phyloP scores from a whole-genome alignment of 495 filamentous ascomycete genomes.

The Glutinoglossum americanum region DNA sequence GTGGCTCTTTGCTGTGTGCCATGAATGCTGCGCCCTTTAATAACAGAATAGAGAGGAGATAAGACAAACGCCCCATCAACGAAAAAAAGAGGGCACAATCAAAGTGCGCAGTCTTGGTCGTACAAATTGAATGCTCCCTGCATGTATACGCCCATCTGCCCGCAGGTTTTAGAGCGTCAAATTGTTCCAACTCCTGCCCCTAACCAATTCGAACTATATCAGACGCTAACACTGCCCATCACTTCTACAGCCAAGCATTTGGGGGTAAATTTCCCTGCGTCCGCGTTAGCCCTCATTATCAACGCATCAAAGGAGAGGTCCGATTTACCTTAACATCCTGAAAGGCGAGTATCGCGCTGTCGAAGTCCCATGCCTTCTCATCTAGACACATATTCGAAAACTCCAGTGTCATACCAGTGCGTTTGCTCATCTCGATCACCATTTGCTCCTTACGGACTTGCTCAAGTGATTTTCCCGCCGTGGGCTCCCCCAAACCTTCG shows the following conservation, averaged over 20 bases:
- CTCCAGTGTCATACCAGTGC: slow-evolving; percentile 48
- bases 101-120: no score
- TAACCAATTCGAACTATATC: no score
- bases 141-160: no score
- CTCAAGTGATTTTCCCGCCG: slow-evolving; percentile 20
- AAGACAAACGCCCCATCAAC: no score
- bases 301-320: not conserved
- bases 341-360: slow-evolving; percentile 44
- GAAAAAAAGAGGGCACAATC: no score
- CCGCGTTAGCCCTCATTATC: not conserved
- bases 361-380: slow-evolving; percentile 51
- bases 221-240: no score
- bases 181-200: no score
- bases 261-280: not conserved
- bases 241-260: not conserved
- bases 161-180: no score
- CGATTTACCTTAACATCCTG: slow-evolving; percentile 25
- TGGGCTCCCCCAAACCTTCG: slow-evolving; percentile 22
- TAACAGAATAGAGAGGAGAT: no score
- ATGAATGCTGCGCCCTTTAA: no score
- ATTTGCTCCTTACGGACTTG: slow-evolving; percentile 37
- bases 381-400: slow-evolving; percentile 52
- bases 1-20: no score
- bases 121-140: no score
- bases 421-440: slow-evolving; percentile 39